A percentile compares a stretch with the other conserved stretches of the same genome.
Evolutionary conservation across 805 yeast genomes (phyloP).

Genomic region (Kazachstania psychrophila): DNA sequence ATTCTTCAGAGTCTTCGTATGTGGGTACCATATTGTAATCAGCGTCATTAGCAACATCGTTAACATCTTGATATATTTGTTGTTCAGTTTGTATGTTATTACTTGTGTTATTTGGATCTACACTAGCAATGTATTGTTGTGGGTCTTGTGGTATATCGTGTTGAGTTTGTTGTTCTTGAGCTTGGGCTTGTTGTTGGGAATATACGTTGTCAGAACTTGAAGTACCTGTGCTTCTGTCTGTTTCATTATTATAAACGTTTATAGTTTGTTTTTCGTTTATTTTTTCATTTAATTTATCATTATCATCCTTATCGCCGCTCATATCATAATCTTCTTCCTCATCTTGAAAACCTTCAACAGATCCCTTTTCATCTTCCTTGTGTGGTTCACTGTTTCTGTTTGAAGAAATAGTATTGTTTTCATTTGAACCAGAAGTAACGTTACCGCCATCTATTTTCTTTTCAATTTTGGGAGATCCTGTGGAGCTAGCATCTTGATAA

Average conservation of each 20-base stretch:
- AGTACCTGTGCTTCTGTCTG: conserved; percentile 24
- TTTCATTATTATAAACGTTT: conserved; percentile 20
- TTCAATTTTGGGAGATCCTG: neutral
- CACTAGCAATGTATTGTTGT: neutral
- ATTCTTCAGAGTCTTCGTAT: conserved; percentile 27
- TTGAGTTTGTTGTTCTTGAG: conserved; percentile 4
- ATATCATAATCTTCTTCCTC: conserved; percentile 15
- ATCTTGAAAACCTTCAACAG: conserved; percentile 9
- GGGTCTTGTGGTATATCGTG: neutral
- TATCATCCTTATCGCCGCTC: neutral
- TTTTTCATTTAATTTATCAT: neutral
- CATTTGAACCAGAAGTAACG: neutral
- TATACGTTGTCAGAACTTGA: conserved; percentile 8
- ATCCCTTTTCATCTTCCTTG: conserved; percentile 3
- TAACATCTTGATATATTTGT: neutral
- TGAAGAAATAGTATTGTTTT: neutral
- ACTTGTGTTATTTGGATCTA: conserved; percentile 2
- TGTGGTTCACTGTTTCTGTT: neutral
- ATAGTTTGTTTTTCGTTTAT: conserved; percentile 16
- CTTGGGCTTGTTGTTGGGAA: conserved; percentile 6
- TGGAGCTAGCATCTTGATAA: neutral
- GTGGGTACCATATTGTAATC: conserved; percentile 9
- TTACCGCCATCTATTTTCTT: neutral
- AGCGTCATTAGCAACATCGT: conserved; percentile 5
- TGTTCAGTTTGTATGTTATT: conserved; percentile 3